Base-by-base conservation (phyloP, 1,284 basidiomycete genomes). In the Exobasidium rhododendri region DNA sequence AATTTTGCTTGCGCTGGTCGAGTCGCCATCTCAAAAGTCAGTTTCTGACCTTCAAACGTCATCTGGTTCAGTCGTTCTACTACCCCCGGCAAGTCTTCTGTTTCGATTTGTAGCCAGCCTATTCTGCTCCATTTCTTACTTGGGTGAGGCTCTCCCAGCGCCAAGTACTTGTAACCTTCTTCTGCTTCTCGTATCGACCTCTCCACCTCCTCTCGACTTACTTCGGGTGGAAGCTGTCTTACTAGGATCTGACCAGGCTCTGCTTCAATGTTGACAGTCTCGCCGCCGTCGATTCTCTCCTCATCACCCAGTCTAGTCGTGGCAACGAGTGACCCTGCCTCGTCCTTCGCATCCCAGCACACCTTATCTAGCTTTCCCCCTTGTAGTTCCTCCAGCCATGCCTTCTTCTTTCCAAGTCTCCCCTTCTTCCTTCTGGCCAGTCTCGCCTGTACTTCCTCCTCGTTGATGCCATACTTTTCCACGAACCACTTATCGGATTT, bases 71-170 rank as follows among this genome's bases (percentile, higher is more conserved):
- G 66, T 28, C 63, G 58, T 13, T 64, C 57, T 32, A 73, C 63
- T 24, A 26, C 28, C 14, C 28, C 47, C 2, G 66, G 66, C 43
- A 64, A 69, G 45, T 68, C 57, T 57, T 74, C 65, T 32, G 74
- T 71, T 13, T 73, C 72, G 61, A 74, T 77, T 62, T 69, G 67
- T 40, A 70, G 75, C 66, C 72, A 75, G n/a, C 71, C 76, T 28
- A 73, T 65, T 28, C 75, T 65, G 49, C 66, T 61, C 64, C 67
- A 75, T 17, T 64, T 52, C 53, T 73, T 75, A 58, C 61, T 63
- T 31, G 62, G 64, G 53, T 75, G 71, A 13, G 73, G 72, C 56
- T 78, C 76, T 28, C 73, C 69, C 5, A 77, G 29, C 13, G 76
- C 76, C 1, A 76, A 60, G 55, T 78, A 77, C 10, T 56, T 64